A percentile compares a stretch with the other conserved stretches of the same genome.
These are phyloP conservation scores for Alternaria gansuensis DNA, from an alignment of 2,329 filamentous ascomycete genomes.

Conservation along the genomic window DNA sequence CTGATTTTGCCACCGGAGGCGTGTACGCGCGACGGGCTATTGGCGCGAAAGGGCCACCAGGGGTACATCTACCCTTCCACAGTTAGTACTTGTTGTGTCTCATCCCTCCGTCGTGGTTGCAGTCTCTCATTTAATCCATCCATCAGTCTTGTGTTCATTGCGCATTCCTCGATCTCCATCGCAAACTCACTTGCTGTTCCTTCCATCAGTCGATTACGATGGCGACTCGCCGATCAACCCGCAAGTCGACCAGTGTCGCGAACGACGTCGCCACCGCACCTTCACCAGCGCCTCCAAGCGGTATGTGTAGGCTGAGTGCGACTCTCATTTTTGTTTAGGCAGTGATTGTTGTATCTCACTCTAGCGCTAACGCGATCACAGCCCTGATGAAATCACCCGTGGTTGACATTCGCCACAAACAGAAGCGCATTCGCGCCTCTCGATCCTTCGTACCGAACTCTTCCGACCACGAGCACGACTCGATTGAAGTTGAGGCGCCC, in stretches of 20 bases:
- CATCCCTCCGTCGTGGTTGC: constrained; percentile 15
- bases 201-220: constrained; percentile 23
- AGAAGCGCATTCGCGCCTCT: constrained; percentile 34
- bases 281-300: constrained; percentile 4
- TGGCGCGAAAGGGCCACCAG: constrained; percentile 34
- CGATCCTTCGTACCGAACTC: constrained; percentile 45
- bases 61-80: constrained; percentile 33
- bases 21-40: constrained; percentile 38
- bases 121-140: constrained; percentile 10
- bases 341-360: background rate
- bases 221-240: constrained; percentile 39
- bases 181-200: constrained; percentile 5
- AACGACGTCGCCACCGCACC: constrained; percentile 18
- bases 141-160: background rate
- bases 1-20: constrained; percentile 40
- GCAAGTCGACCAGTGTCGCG: constrained; percentile 30
- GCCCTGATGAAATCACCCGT: constrained; percentile 17
- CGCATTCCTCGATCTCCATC: constrained; percentile 3
- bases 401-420: constrained; percentile 24
- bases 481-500: constrained; percentile 21
- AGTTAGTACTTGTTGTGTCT: constrained; percentile 22
- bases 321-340: background rate
- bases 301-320: constrained; percentile 15
- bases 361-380: constrained; percentile 12
- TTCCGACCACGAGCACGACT: constrained; percentile 43